These are phyloP conservation scores for Crataegus laevigata DNA, from an alignment of 306 rosid species.

Conservation along the genomic window DNA sequence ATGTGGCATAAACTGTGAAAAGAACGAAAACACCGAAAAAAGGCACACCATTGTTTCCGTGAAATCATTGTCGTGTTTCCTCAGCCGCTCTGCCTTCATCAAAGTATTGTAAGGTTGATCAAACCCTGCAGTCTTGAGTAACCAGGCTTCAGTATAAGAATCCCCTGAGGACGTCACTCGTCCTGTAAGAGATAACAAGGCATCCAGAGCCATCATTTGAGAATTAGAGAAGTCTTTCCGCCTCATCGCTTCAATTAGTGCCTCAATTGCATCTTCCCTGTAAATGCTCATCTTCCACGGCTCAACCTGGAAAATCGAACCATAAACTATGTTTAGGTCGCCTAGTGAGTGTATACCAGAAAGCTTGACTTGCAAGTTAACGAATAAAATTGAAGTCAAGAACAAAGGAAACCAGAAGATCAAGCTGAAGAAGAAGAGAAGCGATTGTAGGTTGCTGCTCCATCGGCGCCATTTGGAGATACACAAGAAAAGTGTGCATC, in stretches of 20 bases:
- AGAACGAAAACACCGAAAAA: constrained; percentile 12
- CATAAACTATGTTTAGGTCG: neutral
- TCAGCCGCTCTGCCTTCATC: constrained; percentile 51
- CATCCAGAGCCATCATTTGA: constrained; percentile 62
- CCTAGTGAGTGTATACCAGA: neutral
- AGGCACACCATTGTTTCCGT: constrained; percentile 54
- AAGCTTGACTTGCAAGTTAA: neutral
- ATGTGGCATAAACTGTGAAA: constrained; percentile 12
- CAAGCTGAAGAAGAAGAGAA: constrained; percentile 90
- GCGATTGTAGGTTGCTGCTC: constrained; percentile 68
- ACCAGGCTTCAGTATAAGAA: constrained; percentile 68
- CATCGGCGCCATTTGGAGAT: constrained; percentile 95
- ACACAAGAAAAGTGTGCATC: constrained; percentile 79
- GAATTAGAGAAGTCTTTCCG: constrained; percentile 57
- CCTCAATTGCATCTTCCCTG: constrained; percentile 85
- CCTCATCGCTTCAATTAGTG: constrained; percentile 64
- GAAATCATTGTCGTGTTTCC: constrained; percentile 35
- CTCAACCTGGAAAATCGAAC: constrained; percentile 52
- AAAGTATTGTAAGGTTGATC: constrained; percentile 68
- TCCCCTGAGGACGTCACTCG: constrained; percentile 62
- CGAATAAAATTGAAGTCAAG: neutral
- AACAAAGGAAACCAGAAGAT: constrained; percentile 65
- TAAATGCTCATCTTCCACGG: constrained; percentile 93
- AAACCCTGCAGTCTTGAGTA: constrained; percentile 82
- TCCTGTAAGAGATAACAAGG: constrained; percentile 66